Evolutionary conservation across 441 rosid genomes (phyloP), one percentile per base, ranked within the genome.

Genomic region (Adansonia gregorii): DNA sequence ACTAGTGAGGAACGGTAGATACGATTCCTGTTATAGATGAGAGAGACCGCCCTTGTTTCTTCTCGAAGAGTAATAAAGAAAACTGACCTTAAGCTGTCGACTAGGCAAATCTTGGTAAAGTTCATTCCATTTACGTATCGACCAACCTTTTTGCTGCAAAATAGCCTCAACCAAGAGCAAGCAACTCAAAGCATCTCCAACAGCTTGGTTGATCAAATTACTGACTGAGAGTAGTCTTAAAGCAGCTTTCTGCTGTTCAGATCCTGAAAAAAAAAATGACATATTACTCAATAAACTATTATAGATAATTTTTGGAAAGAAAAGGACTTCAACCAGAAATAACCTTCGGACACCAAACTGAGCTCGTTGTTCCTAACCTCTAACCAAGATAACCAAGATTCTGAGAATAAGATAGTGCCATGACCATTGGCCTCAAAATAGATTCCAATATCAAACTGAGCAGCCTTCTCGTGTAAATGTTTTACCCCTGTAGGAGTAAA

Each of bases 351-450:
- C 58, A 20, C 74, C 48, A 84, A 81, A 64, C 84, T 69, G 49
- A 93, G 85, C 67, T 82, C 89, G 56, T 82, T 74, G 59, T 81
- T 83, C 86, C 80, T 89, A 48, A 79, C 74, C 78, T 84, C 92
- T 76, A 95, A 83, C 92, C 86, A 86, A 59, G 87, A 77, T 48
- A 90, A 72, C 81, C 84, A 90, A 72, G 80, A 46, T 69, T 91
- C 93, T 15, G 93, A 89, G 86, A 91, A 95, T 82, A 94, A 78
- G 82, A 95, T 86, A 77, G 99, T 94, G 74, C 99, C 99, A 55
- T 95, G 99, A 46, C 99, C 99, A 86, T 95, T 95, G 76, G 97
- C 98, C 82, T 95, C 99, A 49, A 95, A 95, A 82, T 95, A 95
- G 78, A 95, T 91, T 52, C 99, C 99, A 54, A 95, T 86, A 79